These are phyloP conservation scores for Mortierella sp. DNA, from an alignment of 371 early-diverging fungal species.

Conservation along the genomic window DNA sequence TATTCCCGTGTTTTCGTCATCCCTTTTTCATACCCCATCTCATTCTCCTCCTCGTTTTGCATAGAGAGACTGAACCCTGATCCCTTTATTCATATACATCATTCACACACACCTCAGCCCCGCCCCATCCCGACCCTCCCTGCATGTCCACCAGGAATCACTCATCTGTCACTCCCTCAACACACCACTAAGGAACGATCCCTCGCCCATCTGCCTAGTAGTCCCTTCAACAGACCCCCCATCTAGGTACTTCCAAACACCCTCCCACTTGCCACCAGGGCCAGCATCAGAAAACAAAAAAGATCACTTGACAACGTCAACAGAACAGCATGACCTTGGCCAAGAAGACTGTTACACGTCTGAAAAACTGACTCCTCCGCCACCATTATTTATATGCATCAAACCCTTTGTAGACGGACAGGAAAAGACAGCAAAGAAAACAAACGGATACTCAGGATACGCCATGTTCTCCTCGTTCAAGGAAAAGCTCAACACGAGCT, in stretches of 20 bases:
- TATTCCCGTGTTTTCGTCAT: not conserved
- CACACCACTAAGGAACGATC: not conserved
- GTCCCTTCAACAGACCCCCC: not conserved
- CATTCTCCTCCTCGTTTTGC: not conserved
- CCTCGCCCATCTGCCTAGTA: not conserved
- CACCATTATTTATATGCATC: not conserved
- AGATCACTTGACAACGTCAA: not conserved
- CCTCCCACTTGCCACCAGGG: not conserved
- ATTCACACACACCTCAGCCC: not conserved
- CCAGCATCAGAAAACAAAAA: not conserved
- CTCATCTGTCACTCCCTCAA: not conserved
- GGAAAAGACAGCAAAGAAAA: not conserved
- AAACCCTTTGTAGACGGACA: not conserved
- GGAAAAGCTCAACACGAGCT: slow-evolving; percentile 56
- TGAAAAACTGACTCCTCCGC: not conserved
- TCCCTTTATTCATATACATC: not conserved
- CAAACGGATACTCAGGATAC: not conserved
- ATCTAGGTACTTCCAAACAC: not conserved
- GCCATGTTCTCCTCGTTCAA: slow-evolving; percentile 55
- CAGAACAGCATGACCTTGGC: not conserved
- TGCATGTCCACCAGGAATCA: slow-evolving; percentile 5
- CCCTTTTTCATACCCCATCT: not conserved
- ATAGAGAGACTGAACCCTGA: not conserved
- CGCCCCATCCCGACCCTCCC: not conserved
- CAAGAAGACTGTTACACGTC: not conserved